Percentiles rank a stretch among this genome's conserved stretches.
These are phyloP conservation scores for Fusarium sterilihyphosum DNA, from an alignment of 2,329 filamentous ascomycete species.

Conservation along the genomic window DNA sequence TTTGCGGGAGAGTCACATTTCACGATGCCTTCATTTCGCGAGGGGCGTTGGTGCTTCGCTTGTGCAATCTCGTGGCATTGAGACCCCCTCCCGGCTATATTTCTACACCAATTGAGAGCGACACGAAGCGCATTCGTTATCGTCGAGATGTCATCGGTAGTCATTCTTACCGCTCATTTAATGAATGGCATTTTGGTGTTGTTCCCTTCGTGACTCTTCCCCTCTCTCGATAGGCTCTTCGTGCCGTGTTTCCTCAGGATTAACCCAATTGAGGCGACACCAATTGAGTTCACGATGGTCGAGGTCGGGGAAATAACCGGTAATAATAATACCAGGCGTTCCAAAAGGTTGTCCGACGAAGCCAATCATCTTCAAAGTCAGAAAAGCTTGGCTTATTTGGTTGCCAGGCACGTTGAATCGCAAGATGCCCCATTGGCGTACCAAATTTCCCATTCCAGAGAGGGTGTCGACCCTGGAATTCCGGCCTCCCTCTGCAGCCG, in stretches of 20 bases:
- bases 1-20: conserved; percentile 27
- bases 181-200: background rate
- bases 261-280: background rate
- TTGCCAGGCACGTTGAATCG: background rate
- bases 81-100: background rate
- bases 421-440: background rate
- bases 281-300: background rate
- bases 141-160: background rate
- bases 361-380: background rate
- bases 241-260: background rate
- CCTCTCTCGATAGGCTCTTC: background rate
- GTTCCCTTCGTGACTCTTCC: background rate
- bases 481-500: background rate
- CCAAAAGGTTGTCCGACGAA: background rate
- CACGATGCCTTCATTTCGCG: conserved; percentile 23
- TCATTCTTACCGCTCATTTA: background rate
- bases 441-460: background rate
- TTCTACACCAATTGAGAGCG: background rate
- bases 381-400: background rate
- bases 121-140: background rate
- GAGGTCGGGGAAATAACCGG: background rate
- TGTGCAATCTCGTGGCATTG: background rate
- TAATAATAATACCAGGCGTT: background rate
- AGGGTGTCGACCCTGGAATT: background rate
- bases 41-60: background rate